Evolutionary conservation across 805 yeast genomes (phyloP).

Genomic region (Ogataea neopini): DNA sequence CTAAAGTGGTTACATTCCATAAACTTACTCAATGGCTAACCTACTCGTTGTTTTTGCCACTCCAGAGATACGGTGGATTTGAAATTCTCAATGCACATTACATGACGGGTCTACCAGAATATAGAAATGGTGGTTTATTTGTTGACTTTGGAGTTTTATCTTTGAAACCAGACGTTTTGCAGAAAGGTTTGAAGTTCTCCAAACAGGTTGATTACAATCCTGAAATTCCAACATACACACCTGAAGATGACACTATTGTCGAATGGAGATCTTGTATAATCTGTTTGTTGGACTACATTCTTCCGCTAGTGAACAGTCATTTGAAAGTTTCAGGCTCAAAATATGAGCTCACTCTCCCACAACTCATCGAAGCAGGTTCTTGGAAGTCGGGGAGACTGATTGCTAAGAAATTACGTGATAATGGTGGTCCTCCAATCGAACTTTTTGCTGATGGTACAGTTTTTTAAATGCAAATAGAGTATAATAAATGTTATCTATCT

Average conservation of each 20-base stretch:
- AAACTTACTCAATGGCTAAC: constrained; percentile 69
- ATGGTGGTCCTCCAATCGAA: constrained; percentile 64
- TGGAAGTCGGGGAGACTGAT: constrained; percentile 68
- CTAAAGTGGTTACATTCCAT: constrained; percentile 58
- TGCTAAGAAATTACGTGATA: constrained; percentile 51
- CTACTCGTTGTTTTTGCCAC: constrained; percentile 57
- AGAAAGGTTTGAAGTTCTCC: constrained; percentile 41
- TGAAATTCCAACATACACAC: constrained; percentile 49
- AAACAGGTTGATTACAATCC: constrained; percentile 30
- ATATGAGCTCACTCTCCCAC: constrained; percentile 48
- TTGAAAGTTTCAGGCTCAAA: constrained; percentile 36
- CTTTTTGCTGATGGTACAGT: constrained; percentile 65
- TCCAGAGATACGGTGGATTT: constrained; percentile 47
- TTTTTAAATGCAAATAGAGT: constrained; percentile 38
- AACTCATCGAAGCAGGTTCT: constrained; percentile 65
- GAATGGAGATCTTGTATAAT: constrained; percentile 69
- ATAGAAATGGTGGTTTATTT: constrained; percentile 65
- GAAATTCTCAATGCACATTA: constrained; percentile 38
- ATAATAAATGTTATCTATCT: no score
- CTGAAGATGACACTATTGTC: constrained; percentile 60
- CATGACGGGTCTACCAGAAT: constrained; percentile 61
- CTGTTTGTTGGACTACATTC: constrained; percentile 53
- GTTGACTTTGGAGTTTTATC: constrained; percentile 54
- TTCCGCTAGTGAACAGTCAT: constrained; percentile 51
- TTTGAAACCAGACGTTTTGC: constrained; percentile 43